These are phyloP conservation scores for Fusarium camptoceras DNA, from an alignment of 2,329 filamentous ascomycete genomes.

Conservation along the genomic window DNA sequence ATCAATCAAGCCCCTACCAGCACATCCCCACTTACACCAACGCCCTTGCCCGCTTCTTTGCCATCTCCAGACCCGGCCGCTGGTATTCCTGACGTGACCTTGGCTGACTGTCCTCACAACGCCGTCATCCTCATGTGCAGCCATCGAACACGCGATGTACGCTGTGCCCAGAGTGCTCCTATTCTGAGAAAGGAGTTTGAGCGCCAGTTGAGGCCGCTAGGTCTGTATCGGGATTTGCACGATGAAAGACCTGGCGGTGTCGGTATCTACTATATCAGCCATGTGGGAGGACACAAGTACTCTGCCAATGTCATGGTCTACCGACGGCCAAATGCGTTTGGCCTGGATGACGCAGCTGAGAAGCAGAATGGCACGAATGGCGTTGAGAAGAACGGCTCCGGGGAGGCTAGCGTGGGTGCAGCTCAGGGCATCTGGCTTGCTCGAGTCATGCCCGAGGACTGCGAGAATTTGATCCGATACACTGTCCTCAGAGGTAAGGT, in stretches of 20 bases:
- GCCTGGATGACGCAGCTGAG: constrained; percentile 58
- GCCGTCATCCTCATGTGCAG: constrained; percentile 94
- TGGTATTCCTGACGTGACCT: constrained; percentile 50
- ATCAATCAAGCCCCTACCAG: constrained; percentile 81
- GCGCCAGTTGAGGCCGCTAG: constrained; percentile 85
- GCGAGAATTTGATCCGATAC: constrained; percentile 89
- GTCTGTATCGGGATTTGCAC: constrained; percentile 86
- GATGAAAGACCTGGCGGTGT: constrained; percentile 92
- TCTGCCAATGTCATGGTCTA: constrained; percentile 95
- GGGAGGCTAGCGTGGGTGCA: constrained; percentile 66
- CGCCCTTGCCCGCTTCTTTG: constrained; percentile 54
- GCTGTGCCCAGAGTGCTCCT: constrained; percentile 93
- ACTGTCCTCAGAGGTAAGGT: constrained; percentile 95
- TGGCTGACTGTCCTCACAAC: constrained; percentile 77
- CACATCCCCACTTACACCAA: constrained; percentile 67
- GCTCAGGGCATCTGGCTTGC: constrained; percentile 95
- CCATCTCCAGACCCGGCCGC: constrained; percentile 47
- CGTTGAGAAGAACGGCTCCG: constrained; percentile 37
- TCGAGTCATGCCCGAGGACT: constrained; percentile 85
- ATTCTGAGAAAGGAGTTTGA: constrained; percentile 90
- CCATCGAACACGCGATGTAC: constrained; percentile 91
- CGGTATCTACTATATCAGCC: constrained; percentile 95
- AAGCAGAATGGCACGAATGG: constrained; percentile 46
- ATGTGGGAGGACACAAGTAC: constrained; percentile 97
- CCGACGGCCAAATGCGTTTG: constrained; percentile 71